These are phyloP conservation scores for Aspergillus sclerotialis DNA, from an alignment of 2,329 filamentous ascomycete species.

Conservation along the genomic window DNA sequence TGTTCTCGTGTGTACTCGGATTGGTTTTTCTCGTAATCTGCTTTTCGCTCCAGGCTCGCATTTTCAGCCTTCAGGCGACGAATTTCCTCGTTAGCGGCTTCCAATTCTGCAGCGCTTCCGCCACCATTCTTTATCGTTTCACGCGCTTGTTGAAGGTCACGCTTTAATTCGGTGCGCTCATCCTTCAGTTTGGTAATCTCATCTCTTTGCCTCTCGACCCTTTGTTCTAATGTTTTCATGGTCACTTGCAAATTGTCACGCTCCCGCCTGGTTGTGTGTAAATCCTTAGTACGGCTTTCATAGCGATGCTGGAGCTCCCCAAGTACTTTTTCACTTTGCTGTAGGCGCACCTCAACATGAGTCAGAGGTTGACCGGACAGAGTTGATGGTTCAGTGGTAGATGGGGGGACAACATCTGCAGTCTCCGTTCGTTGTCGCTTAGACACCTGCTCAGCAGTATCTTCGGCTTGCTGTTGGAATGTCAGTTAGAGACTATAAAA, in stretches of 20 bases:
- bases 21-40: constrained; percentile 36
- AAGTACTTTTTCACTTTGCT: constrained; percentile 27
- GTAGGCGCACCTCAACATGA: constrained; percentile 19
- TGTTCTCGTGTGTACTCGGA: constrained; percentile 41
- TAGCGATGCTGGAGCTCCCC: constrained; percentile 37
- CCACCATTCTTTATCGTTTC: constrained; percentile 32
- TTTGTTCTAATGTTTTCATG: constrained; percentile 22
- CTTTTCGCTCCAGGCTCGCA: constrained; percentile 27
- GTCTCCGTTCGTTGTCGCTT: constrained; percentile 34
- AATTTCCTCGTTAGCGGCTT: constrained; percentile 34
- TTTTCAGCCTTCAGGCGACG: constrained; percentile 30
- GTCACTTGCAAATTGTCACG: constrained; percentile 25
- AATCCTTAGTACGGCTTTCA: constrained; percentile 32
- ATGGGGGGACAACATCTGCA: constrained; percentile 29
- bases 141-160: constrained; percentile 34
- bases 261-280: constrained; percentile 31
- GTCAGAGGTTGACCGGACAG: constrained; percentile 23
- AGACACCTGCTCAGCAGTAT: constrained; percentile 17
- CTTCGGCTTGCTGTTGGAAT: constrained; percentile 23
- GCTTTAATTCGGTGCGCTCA: constrained; percentile 29
- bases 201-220: constrained; percentile 27
- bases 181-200: constrained; percentile 36
- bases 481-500: constrained; percentile 8
- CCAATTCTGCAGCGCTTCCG: constrained; percentile 35
- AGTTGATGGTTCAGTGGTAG: constrained; percentile 26